Conservation (phyloP, 1,284 basidiomycete species). For the Chalciporus sp. region DNA sequence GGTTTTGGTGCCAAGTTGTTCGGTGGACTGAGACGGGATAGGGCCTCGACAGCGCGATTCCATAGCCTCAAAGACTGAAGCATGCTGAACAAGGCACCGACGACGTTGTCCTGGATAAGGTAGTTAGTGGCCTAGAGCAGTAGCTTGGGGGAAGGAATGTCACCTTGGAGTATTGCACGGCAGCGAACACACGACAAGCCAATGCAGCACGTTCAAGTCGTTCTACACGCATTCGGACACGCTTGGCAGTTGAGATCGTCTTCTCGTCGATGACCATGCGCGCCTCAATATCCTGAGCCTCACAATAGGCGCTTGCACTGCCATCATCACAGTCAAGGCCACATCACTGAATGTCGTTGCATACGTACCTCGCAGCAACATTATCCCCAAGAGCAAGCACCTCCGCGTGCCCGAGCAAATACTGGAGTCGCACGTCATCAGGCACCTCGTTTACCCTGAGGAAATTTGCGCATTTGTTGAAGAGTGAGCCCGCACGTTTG, state of each 20-base stretch:
- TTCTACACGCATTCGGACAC: constrained; percentile 59
- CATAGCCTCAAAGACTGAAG: constrained; percentile 78
- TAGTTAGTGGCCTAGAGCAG: neutral
- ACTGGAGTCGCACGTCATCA: constrained; percentile 52
- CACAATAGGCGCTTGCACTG: constrained; percentile 58
- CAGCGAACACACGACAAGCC: constrained; percentile 67
- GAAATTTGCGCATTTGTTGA: constrained; percentile 54
- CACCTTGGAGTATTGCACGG: constrained; percentile 71
- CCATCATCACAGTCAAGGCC: constrained; percentile 1
- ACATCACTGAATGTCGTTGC: neutral
- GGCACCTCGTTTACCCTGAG: constrained; percentile 46
- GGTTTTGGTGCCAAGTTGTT: constrained; percentile 32
- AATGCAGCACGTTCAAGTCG: constrained; percentile 70
- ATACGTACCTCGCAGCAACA: constrained; percentile 58
- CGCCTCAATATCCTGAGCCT: constrained; percentile 54
- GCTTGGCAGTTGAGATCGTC: constrained; percentile 51
- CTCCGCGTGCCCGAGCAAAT: constrained; percentile 69
- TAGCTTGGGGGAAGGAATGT: constrained; percentile 1
- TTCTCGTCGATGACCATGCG: constrained; percentile 49
- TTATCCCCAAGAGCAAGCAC: constrained; percentile 66
- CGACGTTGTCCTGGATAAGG: constrained; percentile 61
- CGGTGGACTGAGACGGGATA: constrained; percentile 60
- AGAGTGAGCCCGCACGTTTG: constrained; percentile 64
- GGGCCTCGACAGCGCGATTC: constrained; percentile 75
- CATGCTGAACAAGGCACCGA: constrained; percentile 59